Base-by-base conservation (phyloP, 2,329 filamentous ascomycete genomes). In the Bipolaris gigantea region DNA sequence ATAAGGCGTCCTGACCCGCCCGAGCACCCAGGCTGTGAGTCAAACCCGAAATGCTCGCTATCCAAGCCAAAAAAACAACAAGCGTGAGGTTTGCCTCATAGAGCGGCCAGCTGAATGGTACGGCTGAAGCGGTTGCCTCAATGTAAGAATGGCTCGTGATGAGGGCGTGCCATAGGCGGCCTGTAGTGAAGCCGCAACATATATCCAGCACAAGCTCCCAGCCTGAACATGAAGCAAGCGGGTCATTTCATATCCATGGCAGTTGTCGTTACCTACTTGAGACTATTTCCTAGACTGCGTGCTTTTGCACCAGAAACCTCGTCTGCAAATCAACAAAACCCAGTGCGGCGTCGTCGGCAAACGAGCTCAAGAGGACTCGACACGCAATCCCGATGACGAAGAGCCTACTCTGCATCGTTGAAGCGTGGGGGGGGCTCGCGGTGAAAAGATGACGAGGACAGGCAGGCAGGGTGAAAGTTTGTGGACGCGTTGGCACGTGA, bases 11-110 rank as follows among this genome's bases (percentile, higher is more conserved):
- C 38, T 32, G 27, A 21, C 48, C 15, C 33, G 30, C 48, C 48
- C 46, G 27, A 25, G 25, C 32, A 34, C 33, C n/a, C 33, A 27
- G 25, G 39, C 48, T 19, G 30, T 40, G 13, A 38, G 40, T 32
- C 16, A 35, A 19, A 21, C 21, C 33, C 35, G 16, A 4, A 35
- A 30, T 32, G 45, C 23, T 41, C 44, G 57, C 50, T 40, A n/a
- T 51, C 19, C 39, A 36, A 9, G 6, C 48, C 27, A 10, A 25
- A 44, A 44, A 21, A 34, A n/a, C 27, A 33, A 30, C 23, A 57
- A 48, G 51, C 48, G 50, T 49, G 48, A 35, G 18, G 55, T 78
- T 80, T 46, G 55, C 43, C 18, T 55, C 44, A 46, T 19, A 45
- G 36, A 34, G 32, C n/a, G 42, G 15, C 19, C 50, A 50, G 55